Evolutionary conservation across 768 basidiomycete species (phyloP).

Genomic region (Albatrellus ellisii): DNA sequence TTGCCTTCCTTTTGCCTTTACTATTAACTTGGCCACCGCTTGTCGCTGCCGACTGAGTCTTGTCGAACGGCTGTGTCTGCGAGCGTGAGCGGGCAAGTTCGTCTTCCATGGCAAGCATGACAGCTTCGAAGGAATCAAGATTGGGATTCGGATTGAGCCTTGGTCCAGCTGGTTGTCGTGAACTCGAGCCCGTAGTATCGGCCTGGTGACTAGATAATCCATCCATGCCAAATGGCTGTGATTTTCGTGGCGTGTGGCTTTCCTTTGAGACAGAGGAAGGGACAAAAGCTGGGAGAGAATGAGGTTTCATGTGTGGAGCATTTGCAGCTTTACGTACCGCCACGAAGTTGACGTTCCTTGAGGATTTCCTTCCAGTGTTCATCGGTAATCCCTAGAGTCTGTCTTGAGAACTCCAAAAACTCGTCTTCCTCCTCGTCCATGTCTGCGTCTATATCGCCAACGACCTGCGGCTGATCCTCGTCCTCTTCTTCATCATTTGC

Average conservation of each 20-base stretch:
- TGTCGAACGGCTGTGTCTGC: slow-evolving; percentile 6
- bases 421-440: slow-evolving; percentile 93
- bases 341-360: slow-evolving; percentile 59
- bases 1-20: slow-evolving; percentile 33
- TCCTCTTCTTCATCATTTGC: slow-evolving; percentile 49
- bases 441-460: slow-evolving; percentile 77
- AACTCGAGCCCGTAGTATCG: background rate
- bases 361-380: slow-evolving; percentile 87
- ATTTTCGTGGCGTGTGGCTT: slow-evolving; percentile 3
- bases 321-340: slow-evolving; percentile 43
- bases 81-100: slow-evolving; percentile 47
- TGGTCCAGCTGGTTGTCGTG: slow-evolving; percentile 20
- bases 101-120: slow-evolving; percentile 92
- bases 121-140: slow-evolving; percentile 86
- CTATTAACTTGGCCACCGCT: slow-evolving; percentile 21
- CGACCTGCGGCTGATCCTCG: slow-evolving; percentile 72
- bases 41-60: background rate
- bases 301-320: background rate
- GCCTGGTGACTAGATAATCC: background rate
- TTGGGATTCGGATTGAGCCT: slow-evolving; percentile 45
- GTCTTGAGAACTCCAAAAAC: slow-evolving; percentile 89
- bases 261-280: slow-evolving; percentile 12
- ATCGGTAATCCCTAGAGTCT: slow-evolving; percentile 79
- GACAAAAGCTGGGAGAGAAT: slow-evolving; percentile 14
- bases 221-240: background rate